Conservation (phyloP, 176 grass and related monocot genomes). For the Aechmea fasciata region DNA sequence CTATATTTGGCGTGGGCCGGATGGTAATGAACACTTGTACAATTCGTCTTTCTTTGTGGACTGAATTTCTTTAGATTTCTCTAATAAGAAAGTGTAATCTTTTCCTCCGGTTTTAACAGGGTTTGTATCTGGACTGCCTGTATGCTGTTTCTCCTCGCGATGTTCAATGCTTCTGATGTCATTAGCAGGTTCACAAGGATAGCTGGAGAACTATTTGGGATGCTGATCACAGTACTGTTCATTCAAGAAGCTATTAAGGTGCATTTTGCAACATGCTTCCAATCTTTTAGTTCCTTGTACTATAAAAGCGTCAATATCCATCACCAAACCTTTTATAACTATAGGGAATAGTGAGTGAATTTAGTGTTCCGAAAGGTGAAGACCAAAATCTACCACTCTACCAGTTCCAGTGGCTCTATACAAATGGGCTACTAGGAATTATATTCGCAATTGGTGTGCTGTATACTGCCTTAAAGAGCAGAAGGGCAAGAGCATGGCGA, state of each 20-base stretch:
- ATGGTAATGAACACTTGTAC: constrained; percentile 43
- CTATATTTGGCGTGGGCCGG: constrained; percentile 90
- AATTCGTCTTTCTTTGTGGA: not conserved
- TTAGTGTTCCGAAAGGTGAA: constrained; percentile 41
- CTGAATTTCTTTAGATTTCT: constrained; percentile 8
- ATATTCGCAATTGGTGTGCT: constrained; percentile 72
- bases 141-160: constrained; percentile 68
- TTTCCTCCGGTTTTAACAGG: constrained; percentile 38
- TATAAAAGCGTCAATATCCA: not conserved
- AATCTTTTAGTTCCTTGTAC: not conserved
- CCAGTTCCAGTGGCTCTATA: constrained; percentile 76
- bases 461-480: constrained; percentile 57
- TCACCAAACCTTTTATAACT: not conserved
- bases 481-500: constrained; percentile 54
- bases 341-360: constrained; percentile 74
- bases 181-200: constrained; percentile 92
- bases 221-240: constrained; percentile 91
- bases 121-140: constrained; percentile 90
- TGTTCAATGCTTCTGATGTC: constrained; percentile 69
- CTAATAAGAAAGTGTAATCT: constrained; percentile 5
- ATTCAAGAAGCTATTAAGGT: constrained; percentile 89
- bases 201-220: constrained; percentile 93
- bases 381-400: constrained; percentile 24
- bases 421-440: constrained; percentile 69
- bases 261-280: not conserved